Evolutionary conservation across 306 rosid genomes (phyloP).

Genomic region (Ziziphus jujuba): DNA sequence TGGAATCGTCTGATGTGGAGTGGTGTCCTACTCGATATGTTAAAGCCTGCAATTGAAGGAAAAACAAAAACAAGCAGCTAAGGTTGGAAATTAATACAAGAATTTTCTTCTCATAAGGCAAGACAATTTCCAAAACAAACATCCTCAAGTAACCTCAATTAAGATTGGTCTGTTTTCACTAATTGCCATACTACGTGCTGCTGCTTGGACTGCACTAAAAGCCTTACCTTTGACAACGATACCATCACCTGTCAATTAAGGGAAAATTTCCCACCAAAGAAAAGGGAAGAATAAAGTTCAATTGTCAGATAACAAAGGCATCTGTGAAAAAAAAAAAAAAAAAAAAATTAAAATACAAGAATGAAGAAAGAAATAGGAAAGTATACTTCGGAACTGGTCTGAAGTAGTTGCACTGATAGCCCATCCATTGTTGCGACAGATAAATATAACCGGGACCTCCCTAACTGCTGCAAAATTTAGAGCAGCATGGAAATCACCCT

Average conservation of each 20-base stretch:
- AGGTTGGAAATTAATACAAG: background rate
- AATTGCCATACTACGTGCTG: constrained; percentile 84
- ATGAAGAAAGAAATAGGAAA: constrained; percentile 10
- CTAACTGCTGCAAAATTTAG: constrained; percentile 86
- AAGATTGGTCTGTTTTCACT: constrained; percentile 72
- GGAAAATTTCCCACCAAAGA: constrained; percentile 3
- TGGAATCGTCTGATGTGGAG: constrained; percentile 95
- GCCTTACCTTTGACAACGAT: constrained; percentile 77
- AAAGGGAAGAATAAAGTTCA: background rate
- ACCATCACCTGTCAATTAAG: constrained; percentile 74
- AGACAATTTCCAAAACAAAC: constrained; percentile 8
- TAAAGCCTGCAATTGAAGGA: constrained; percentile 54
- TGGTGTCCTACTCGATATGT: constrained; percentile 97
- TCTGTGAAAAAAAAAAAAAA: too few species aligned
- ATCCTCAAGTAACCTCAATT: constrained; percentile 61
- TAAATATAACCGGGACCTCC: constrained; percentile 87
- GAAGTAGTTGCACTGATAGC: constrained; percentile 94
- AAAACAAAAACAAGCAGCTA: background rate
- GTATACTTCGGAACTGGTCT: constrained; percentile 89
- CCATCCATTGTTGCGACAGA: constrained; percentile 99
- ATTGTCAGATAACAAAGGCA: constrained; percentile 20
- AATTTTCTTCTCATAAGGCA: background rate
- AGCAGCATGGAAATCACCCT: constrained; percentile 98
- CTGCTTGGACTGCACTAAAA: constrained; percentile 68
- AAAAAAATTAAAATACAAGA: constrained; percentile 9